phyloP scores from a whole-genome alignment of 2,329 filamentous ascomycete genomes.

The Fusarium proliferatum region DNA sequence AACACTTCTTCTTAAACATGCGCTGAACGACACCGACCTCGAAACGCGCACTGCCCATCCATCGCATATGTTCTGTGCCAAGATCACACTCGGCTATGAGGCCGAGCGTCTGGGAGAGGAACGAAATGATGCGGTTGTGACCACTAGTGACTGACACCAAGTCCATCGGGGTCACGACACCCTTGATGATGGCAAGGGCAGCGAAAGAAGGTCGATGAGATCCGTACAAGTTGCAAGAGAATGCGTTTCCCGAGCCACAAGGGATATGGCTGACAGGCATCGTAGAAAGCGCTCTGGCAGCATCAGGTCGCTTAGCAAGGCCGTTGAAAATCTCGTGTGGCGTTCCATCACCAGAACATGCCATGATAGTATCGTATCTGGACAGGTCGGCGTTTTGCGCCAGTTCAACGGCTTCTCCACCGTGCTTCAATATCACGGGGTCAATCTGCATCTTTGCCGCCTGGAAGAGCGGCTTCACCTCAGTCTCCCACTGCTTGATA shows the following conservation, averaged over 20 bases:
- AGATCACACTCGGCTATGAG: conserved; percentile 92
- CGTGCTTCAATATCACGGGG: conserved; percentile 75
- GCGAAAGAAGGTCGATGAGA: conserved; percentile 80
- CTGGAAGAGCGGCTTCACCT: conserved; percentile 84
- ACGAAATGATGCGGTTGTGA: conserved; percentile 78
- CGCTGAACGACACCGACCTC: conserved; percentile 85
- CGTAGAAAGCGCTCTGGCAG: conserved; percentile 76
- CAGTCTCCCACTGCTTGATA: conserved; percentile 75
- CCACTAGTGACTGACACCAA: conserved; percentile 90
- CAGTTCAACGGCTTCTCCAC: conserved; percentile 83
- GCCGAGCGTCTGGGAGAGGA: conserved; percentile 89
- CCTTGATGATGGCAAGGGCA: conserved; percentile 88
- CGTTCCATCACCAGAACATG: conserved; percentile 91
- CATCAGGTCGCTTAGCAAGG: conserved; percentile 80
- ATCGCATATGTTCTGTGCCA: conserved; percentile 88
- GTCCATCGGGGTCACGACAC: conserved; percentile 84
- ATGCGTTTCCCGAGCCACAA: conserved; percentile 93
- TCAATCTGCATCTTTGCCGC: conserved; percentile 84
- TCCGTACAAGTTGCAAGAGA: conserved; percentile 90
- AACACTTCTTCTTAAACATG: conserved; percentile 79
- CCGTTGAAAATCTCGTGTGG: conserved; percentile 97
- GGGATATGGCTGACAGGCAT: conserved; percentile 89
- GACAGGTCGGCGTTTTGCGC: conserved; percentile 80
- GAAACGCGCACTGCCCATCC: conserved; percentile 91
- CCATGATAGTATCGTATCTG: conserved; percentile 84